Evolutionary conservation across 2,329 filamentous ascomycete species (phyloP), one percentile per base, ranked within the genome.

Genomic region (Diaporthe citriasiana): DNA sequence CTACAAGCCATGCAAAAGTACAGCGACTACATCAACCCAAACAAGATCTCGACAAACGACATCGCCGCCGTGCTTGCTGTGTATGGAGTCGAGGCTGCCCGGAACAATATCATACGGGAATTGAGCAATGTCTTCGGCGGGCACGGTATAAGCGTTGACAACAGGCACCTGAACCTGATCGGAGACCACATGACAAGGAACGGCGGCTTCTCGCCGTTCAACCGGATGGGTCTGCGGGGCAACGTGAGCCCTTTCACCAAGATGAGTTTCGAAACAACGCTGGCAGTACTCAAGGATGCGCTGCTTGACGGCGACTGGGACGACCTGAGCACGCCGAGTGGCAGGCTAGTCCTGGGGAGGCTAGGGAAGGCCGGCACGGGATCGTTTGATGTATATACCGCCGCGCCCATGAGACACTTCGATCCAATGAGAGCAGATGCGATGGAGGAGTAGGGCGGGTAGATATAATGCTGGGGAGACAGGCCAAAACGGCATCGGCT

Each of bases 251-350:
- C 97, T 0, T 96, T 99, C 79, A 96, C 97, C 84, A 98, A 98
- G 89, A 98, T 98, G 96, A 97, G 94, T 83, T 99, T 98, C 85
- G 97, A 99, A 89, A 99, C 97, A 5, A 99, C 97, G 3, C 90
- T 98, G 51, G 93, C 93, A 0, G 98, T 98, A 87, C 88, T 99
- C 80, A 95, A 94, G 83, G 97, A 98, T 81, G 95, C 97, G 1
- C 93, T 98, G 35, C 86, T 97, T 73, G 95, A 97, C 80, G 92
- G 94, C 66, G 97, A 98, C 83, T 94, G 91, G 88, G 97, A 99
- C 83, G 93, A 97, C 79, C 86, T 99, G 75, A 91, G 89, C 74
- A 95, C 93, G 75, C 97, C 97, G 0, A 97, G 93, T 82, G 93
- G 94, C 76, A 90, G 96, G 74, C 94, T 99, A 79, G 95, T 98